Evolutionary conservation across 768 basidiomycete species (phyloP).

Genomic region (Boletus huronensis): DNA sequence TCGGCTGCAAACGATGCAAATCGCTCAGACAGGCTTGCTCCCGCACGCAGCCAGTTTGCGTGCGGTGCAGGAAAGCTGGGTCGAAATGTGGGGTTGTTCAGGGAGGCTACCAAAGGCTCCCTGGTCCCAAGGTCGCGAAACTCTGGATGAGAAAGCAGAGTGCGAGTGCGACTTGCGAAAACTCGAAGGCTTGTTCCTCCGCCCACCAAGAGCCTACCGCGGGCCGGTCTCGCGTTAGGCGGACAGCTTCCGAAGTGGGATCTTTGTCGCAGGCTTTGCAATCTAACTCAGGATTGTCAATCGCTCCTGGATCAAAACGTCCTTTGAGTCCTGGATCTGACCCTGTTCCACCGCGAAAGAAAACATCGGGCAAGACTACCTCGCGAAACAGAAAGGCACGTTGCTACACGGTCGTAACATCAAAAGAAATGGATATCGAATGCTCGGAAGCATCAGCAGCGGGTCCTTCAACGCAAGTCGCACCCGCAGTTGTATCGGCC

Average conservation of each 20-base stretch:
- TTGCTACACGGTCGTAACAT: background rate
- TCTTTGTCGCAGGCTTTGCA: background rate
- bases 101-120: conserved; percentile 23
- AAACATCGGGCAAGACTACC: background rate
- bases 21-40: conserved; percentile 18
- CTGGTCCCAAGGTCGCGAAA: conserved; percentile 18
- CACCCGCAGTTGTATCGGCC: background rate
- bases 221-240: background rate
- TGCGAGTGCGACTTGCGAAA: background rate
- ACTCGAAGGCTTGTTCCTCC: background rate
- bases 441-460: background rate
- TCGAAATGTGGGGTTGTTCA: background rate
- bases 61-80: conserved; percentile 18
- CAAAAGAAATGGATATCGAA: background rate
- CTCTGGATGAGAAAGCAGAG: background rate
- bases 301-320: conserved; percentile 13
- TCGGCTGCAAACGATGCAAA: conserved; percentile 17
- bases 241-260: background rate
- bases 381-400: background rate
- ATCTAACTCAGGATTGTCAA: background rate
- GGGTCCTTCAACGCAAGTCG: background rate
- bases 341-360: conserved; percentile 6
- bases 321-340: conserved; percentile 10
- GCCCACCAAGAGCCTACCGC: background rate
- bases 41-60: conserved; percentile 23